phyloP scores from a whole-genome alignment of 2,329 filamentous ascomycete genomes.

The Sclerotinia nivalis region DNA sequence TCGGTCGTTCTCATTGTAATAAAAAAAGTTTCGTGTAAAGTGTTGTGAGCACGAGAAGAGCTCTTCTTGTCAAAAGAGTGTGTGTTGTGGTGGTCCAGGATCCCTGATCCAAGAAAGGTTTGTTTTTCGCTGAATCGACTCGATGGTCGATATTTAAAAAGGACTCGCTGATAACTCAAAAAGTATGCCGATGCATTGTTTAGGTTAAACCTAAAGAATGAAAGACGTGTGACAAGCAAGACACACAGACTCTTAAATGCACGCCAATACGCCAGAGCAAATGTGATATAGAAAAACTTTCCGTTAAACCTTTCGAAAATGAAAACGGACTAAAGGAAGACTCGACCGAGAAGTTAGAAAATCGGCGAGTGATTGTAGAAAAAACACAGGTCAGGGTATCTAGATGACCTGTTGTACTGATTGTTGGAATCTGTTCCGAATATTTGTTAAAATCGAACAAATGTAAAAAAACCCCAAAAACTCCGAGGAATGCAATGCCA shows the following conservation, averaged over 20 bases:
- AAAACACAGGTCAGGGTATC: conserved; percentile 22
- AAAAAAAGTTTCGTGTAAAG: conserved; percentile 27
- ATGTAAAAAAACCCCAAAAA: conserved; percentile 9
- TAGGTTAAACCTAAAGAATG: conserved; percentile 4
- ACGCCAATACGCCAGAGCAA: conserved; percentile 37
- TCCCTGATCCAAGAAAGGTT: conserved; percentile 40
- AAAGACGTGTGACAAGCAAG: conserved; percentile 5
- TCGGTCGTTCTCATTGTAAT: conserved; percentile 7
- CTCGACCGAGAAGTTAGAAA: conserved; percentile 15
- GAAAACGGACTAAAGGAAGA: conserved; percentile 17
- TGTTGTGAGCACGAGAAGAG: conserved; percentile 22
- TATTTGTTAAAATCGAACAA: conserved; percentile 13
- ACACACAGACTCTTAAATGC: conserved; percentile 26
- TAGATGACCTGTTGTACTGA: conserved; percentile 22
- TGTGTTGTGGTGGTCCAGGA: conserved; percentile 34
- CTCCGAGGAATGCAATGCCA: conserved; percentile 25
- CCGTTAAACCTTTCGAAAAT: conserved; percentile 22
- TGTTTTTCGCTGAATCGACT: conserved; percentile 27
- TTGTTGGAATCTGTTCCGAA: conserved; percentile 19
- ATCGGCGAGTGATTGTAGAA: conserved; percentile 15
- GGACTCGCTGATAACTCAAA: conserved; percentile 33
- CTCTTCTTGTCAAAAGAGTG: conserved; percentile 32
- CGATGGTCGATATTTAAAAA: conserved; percentile 28
- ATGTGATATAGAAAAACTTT: conserved; percentile 31
- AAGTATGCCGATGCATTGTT: conserved; percentile 36